phyloP scores from a whole-genome alignment of 768 basidiomycete genomes.

The Leucocoprinus leucothites region DNA sequence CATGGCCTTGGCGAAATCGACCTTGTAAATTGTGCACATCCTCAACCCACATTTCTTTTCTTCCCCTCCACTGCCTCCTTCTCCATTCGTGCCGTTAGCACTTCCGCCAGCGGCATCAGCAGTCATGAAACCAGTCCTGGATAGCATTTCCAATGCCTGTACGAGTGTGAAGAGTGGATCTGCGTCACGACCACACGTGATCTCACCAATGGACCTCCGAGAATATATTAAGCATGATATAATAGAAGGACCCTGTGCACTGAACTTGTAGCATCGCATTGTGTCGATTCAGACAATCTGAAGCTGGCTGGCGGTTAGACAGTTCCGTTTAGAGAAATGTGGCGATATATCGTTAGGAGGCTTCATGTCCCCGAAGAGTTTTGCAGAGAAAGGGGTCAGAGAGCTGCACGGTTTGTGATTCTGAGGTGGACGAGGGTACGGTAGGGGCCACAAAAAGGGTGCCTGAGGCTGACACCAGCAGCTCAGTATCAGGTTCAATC shows the following conservation, averaged over 20 bases:
- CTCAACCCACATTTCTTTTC: conserved; percentile 28
- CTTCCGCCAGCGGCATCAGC: conserved; percentile 41
- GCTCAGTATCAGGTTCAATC: conserved; percentile 12
- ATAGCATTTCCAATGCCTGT: conserved; percentile 71
- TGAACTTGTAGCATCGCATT: conserved; percentile 29
- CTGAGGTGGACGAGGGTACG: conserved; percentile 9
- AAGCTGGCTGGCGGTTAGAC: conserved; percentile 42
- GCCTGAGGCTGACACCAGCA: conserved; percentile 10
- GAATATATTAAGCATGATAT: conserved; percentile 71
- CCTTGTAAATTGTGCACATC: conserved; percentile 28
- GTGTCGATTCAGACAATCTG: conserved; percentile 41
- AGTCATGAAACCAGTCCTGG: conserved; percentile 66
- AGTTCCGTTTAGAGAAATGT: conserved; percentile 58
- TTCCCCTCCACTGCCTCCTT: conserved; percentile 29
- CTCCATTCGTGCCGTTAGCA: conserved; percentile 24
- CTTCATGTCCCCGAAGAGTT: conserved; percentile 63
- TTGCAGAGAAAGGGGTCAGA: conserved; percentile 35
- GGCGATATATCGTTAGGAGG: conserved; percentile 58
- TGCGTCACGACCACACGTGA: conserved; percentile 68
- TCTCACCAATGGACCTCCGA: conserved; percentile 67
- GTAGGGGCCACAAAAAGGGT: conserved; percentile 11
- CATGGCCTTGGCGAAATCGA: conserved; percentile 47
- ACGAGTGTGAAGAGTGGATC: conserved; percentile 69
- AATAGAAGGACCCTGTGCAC: conserved; percentile 73
- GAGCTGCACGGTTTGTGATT: conserved; percentile 19